Base-by-base conservation (phyloP, 805 yeast species). In the Starmerella bacillaris region DNA sequence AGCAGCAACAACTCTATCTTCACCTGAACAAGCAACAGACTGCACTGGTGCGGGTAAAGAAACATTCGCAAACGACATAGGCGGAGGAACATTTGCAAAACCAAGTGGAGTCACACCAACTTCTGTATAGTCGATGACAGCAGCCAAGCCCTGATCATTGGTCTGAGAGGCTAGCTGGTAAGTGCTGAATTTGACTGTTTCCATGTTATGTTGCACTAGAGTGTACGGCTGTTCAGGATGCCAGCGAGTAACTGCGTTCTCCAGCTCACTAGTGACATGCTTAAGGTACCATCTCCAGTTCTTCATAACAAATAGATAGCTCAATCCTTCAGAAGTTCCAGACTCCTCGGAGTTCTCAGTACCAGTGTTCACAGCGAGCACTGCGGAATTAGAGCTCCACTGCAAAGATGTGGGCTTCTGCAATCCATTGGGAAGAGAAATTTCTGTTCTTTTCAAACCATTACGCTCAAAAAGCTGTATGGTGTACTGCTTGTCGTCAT, bases 281-380 rank as follows among this genome's bases (percentile, higher is more conserved):
- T 89, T 89, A 46, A 84, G 63, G 55, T 78, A 83, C 98, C 98
- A 89, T 51, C 84, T 92, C 56, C 84, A 89, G 55, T 89, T 89
- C 51, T 79, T 83, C 3, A 78, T 64, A 1, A 92, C 74, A 95
- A 95, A 89, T 18, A 89, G 56, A 20, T 78, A 60, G 31, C 12
- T 18, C 26, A 22, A 22, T n/a, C n/a, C n/a, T n/a, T n/a, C n/a
- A n/a, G n/a, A n/a, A n/a, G n/a, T n/a, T n/a, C n/a, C n/a, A n/a
- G n/a, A n/a, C n/a, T n/a, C n/a, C n/a, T n/a, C n/a, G n/a, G n/a
- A n/a, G n/a, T n/a, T n/a, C n/a, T n/a, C n/a, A n/a, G n/a, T n/a
- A n/a, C n/a, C n/a, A n/a, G n/a, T n/a, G 27, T 68, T 73, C 9
- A 89, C 58, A 2, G 93, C 79, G 36, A 89, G 60, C 2, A 78